phyloP scores from a whole-genome alignment of 169 alveolate genomes.

The Plasmodium yoelii region DNA sequence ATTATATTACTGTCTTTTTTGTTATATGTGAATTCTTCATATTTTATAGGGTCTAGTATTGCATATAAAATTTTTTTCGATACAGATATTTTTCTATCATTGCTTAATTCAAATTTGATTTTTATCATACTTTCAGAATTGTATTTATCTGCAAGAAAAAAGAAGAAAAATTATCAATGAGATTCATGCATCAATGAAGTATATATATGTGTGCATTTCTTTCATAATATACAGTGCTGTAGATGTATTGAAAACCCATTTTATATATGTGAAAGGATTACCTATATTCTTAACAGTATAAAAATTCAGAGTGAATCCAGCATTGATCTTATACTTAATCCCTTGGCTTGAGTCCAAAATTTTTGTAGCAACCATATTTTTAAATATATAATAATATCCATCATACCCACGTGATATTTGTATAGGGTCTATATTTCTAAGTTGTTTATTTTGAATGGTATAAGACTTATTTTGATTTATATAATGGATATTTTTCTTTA shows the following conservation, averaged over 20 bases:
- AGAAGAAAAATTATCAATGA: neutral
- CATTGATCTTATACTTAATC: conserved; percentile 26
- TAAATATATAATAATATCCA: conserved; percentile 20
- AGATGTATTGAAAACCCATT: no score
- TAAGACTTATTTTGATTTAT: conserved; percentile 34
- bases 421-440: conserved; percentile 12
- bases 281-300: conserved; percentile 17
- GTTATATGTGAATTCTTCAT: conserved; percentile 27
- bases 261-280: conserved; percentile 1
- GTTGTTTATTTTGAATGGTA: conserved; percentile 18
- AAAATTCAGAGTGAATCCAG: conserved; percentile 38
- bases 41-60: conserved; percentile 8
- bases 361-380: conserved; percentile 7
- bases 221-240: no score
- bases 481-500: conserved; percentile 20
- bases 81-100: conserved; percentile 20
- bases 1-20: conserved; percentile 11
- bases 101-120: conserved; percentile 16
- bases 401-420: conserved; percentile 22
- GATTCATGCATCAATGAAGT: neutral
- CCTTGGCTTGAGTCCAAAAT: conserved; percentile 5
- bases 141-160: conserved; percentile 16
- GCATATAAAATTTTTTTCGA: conserved; percentile 7
- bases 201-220: neutral
- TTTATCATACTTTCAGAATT: conserved; percentile 1